These are phyloP conservation scores for Cutaneotrichosporon sp. DNA, from an alignment of 1,284 basidiomycete species.

Conservation along the genomic window DNA sequence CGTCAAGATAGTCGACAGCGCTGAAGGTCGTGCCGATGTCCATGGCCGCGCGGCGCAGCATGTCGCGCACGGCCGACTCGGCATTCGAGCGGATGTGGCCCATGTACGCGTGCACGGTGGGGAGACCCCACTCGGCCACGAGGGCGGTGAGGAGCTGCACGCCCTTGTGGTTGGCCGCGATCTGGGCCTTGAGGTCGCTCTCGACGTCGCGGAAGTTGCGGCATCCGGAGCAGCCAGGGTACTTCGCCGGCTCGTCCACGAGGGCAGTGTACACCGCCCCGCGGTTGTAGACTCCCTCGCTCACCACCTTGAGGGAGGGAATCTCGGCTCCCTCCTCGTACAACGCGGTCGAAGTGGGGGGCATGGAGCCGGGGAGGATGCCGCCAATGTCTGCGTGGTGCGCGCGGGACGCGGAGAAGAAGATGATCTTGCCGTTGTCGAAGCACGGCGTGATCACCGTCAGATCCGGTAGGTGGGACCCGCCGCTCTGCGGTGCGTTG, in stretches of 20 bases:
- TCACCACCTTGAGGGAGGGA: slow-evolving; percentile 89
- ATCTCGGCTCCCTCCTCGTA: slow-evolving; percentile 78
- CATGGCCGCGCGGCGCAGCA: slow-evolving; percentile 65
- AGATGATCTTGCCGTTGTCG: slow-evolving; percentile 40
- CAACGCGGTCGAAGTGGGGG: slow-evolving; percentile 83
- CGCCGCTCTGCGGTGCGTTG: slow-evolving; percentile 53
- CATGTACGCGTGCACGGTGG: slow-evolving; percentile 92
- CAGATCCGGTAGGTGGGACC: slow-evolving; percentile 42
- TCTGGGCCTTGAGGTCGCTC: slow-evolving; percentile 93
- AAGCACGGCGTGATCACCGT: slow-evolving; percentile 48
- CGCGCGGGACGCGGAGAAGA: slow-evolving; percentile 43
- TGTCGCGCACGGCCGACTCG: slow-evolving; percentile 78
- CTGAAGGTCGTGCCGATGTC: slow-evolving; percentile 58
- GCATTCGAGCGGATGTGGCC: slow-evolving; percentile 77
- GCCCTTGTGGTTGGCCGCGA: slow-evolving; percentile 94
- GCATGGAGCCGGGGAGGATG: slow-evolving; percentile 71
- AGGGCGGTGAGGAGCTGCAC: slow-evolving; percentile 72
- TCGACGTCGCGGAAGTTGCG: slow-evolving; percentile 86
- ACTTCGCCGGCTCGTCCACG: slow-evolving; percentile 74
- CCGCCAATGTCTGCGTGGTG: slow-evolving; percentile 47
- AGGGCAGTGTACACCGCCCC: slow-evolving; percentile 73
- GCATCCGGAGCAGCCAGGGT: slow-evolving; percentile 65
- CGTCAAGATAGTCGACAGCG: slow-evolving; percentile 59
- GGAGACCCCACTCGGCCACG: slow-evolving; percentile 80
- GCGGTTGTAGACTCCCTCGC: slow-evolving; percentile 75